Evolutionary conservation across 257 asterid genomes (phyloP).

Genomic region (Solanum neorickii): DNA sequence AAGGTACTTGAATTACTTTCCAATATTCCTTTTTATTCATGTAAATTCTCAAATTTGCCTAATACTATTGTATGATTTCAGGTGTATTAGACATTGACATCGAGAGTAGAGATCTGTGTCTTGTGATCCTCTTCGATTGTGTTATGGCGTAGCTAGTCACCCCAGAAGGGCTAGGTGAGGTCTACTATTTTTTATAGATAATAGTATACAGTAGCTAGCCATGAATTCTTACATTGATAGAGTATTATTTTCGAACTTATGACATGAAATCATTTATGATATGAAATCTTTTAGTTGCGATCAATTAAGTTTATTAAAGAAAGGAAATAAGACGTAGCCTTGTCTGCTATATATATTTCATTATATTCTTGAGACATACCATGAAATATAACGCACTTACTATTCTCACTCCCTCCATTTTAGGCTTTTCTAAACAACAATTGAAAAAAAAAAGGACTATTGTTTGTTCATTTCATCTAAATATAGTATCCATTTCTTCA

Average conservation of each 20-base stretch:
- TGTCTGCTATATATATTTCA: background rate
- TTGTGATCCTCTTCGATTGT: constrained; percentile 54
- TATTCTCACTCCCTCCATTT: background rate
- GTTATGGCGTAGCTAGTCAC: background rate
- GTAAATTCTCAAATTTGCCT: background rate
- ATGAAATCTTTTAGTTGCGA: background rate
- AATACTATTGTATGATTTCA: background rate
- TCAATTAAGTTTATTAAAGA: background rate
- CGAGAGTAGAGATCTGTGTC: constrained; percentile 56
- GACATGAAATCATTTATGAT: background rate
- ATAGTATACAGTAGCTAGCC: background rate
- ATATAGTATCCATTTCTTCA: background rate
- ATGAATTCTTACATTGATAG: background rate
- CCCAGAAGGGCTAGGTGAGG: background rate
- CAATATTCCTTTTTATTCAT: background rate
- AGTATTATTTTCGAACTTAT: background rate
- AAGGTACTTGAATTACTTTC: constrained; percentile 12
- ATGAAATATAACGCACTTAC: too few relatives aligned
- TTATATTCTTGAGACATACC: background rate
- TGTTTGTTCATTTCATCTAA: too few relatives aligned
- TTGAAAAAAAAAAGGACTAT: background rate
- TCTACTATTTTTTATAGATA: background rate
- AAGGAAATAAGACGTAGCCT: background rate
- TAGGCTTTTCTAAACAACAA: background rate
- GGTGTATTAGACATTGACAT: background rate